These are phyloP conservation scores for Sugiyamaella xylanicola DNA, from an alignment of 1,139 yeast species.

Conservation along the genomic window DNA sequence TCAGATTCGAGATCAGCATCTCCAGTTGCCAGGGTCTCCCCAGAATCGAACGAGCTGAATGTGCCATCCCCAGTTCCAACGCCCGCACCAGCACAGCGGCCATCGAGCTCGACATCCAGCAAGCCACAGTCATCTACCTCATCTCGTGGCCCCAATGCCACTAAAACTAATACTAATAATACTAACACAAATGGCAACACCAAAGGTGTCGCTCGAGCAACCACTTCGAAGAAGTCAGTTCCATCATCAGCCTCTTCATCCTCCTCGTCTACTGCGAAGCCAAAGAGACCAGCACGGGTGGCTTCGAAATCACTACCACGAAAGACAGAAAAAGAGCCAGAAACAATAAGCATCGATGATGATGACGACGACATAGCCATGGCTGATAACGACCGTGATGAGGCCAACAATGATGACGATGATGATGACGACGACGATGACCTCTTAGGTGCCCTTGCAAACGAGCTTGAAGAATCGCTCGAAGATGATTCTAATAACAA, in stretches of 20 bases:
- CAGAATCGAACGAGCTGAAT: background rate
- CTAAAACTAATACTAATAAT: background rate
- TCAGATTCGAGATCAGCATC: conserved; percentile 16
- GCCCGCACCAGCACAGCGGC: background rate
- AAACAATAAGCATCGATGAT: conserved; percentile 6
- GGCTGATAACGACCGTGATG: conserved; percentile 22
- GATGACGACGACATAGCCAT: conserved; percentile 30
- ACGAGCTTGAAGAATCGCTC: conserved; percentile 35
- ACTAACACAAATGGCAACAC: too few relatives aligned
- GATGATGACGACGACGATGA: conserved; percentile 40
- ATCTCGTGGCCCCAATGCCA: background rate
- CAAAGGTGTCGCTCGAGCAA: too few relatives aligned
- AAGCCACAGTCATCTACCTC: background rate
- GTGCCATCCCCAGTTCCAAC: background rate
- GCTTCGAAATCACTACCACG: conserved; percentile 22
- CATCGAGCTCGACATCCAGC: background rate
- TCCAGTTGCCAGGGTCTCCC: background rate
- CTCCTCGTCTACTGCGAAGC: conserved; percentile 7
- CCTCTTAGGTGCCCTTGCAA: conserved; percentile 37
- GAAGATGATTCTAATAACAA: conserved; percentile 29
- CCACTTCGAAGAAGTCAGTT: conserved; percentile 14
- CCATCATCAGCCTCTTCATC: conserved; percentile 10
- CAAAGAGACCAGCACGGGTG: background rate
- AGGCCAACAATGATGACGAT: conserved; percentile 24
- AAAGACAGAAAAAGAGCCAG: conserved; percentile 10